phyloP scores from a whole-genome alignment of 1,284 basidiomycete species.

The Cutaneotrichosporon cyanovorans region DNA sequence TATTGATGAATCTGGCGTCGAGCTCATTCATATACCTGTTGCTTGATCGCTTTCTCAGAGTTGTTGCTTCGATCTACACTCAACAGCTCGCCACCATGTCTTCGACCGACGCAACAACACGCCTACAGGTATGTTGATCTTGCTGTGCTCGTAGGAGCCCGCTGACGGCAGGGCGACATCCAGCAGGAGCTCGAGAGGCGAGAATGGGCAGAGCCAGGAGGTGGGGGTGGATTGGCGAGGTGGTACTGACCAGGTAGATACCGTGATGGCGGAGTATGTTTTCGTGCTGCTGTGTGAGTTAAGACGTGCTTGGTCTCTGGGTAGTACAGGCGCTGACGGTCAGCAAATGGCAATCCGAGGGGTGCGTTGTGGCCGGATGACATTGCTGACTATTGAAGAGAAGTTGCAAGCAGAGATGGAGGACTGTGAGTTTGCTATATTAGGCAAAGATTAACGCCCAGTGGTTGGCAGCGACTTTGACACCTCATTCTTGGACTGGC shows the following conservation, averaged over 20 bases:
- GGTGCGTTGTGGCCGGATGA: constrained; percentile 20
- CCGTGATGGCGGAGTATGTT: constrained; percentile 44
- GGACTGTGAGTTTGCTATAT: constrained; percentile 20
- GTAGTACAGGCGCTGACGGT: not conserved
- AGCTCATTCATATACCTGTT: too few relatives aligned
- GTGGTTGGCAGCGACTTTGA: constrained; percentile 34
- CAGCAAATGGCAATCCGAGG: constrained; percentile 35
- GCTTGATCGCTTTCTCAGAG: too few relatives aligned
- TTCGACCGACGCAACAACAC: too few relatives aligned
- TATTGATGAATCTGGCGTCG: too few relatives aligned
- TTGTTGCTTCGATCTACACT: too few relatives aligned
- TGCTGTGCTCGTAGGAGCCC: too few relatives aligned
- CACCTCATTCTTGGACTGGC: constrained; percentile 37
- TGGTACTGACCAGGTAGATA: constrained; percentile 19
- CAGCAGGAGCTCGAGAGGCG: constrained; percentile 38
- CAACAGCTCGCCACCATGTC: too few relatives aligned
- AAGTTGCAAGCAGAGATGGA: constrained; percentile 39
- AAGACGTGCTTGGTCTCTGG: too few relatives aligned
- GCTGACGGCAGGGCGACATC: constrained; percentile 27
- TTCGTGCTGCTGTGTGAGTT: constrained; percentile 38
- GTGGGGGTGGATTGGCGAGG: constrained; percentile 9
- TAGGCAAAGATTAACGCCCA: constrained; percentile 5
- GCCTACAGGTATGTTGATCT: too few relatives aligned
- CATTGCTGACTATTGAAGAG: constrained; percentile 21
- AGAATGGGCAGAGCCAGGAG: constrained; percentile 41